These are phyloP conservation scores for Pichia cabralensis DNA, from an alignment of 805 yeast genomes.

Conservation along the genomic window DNA sequence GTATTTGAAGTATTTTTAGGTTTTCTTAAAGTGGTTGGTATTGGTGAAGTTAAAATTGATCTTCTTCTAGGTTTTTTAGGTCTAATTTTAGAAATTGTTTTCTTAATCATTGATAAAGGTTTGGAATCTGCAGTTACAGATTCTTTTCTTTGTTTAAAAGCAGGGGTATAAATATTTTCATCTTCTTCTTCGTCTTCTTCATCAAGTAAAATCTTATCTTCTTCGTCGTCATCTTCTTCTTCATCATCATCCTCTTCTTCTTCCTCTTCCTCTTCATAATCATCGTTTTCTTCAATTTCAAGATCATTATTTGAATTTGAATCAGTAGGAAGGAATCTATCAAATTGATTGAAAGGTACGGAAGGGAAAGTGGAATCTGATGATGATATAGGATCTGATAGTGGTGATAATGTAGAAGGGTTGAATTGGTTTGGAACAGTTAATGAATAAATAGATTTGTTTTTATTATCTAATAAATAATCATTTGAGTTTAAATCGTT, in stretches of 20 bases:
- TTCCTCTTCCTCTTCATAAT: slow-evolving; percentile 1
- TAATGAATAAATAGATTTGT: slow-evolving; percentile 20
- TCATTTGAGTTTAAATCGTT: too few species aligned
- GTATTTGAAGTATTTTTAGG: neutral
- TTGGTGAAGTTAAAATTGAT: neutral
- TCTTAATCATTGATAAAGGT: slow-evolving; percentile 12
- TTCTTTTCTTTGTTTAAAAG: slow-evolving; percentile 21
- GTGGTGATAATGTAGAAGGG: too few species aligned
- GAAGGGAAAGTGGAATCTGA: neutral
- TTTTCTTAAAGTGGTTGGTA: slow-evolving; percentile 2
- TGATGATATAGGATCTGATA: neutral
- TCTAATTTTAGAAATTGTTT: slow-evolving; percentile 11
- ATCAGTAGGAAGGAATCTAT: neutral
- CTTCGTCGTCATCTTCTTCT: slow-evolving; percentile 4
- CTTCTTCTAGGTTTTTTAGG: slow-evolving; percentile 8
- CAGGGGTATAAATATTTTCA: slow-evolving; percentile 21
- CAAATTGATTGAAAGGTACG: slow-evolving; percentile 1
- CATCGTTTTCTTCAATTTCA: slow-evolving; percentile 7
- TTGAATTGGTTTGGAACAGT: slow-evolving; percentile 16
- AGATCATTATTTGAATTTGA: slow-evolving; percentile 3
- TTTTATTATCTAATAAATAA: too few species aligned
- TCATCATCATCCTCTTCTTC: slow-evolving; percentile 1
- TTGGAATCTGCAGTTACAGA: slow-evolving; percentile 15
- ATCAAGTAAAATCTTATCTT: neutral
- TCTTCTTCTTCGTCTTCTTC: slow-evolving; percentile 16